Conservation (phyloP, 2,329 filamentous ascomycete genomes). For the Penicillium sp. region DNA sequence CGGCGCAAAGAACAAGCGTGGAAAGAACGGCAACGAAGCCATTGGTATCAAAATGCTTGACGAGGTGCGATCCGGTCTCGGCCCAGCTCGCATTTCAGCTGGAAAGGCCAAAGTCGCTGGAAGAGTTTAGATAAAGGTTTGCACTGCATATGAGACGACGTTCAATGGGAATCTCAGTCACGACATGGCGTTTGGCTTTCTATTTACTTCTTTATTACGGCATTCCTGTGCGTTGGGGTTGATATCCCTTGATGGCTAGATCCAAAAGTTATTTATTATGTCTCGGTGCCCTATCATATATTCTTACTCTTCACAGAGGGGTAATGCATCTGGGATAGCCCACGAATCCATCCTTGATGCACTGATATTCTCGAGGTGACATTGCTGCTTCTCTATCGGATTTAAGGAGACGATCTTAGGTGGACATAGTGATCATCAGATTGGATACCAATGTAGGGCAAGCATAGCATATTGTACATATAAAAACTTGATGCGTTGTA, state of each 20-base stretch:
- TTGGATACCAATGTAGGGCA: too few relatives aligned
- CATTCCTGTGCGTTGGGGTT: conserved; percentile 20
- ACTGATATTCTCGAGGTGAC: background rate
- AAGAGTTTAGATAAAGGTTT: conserved; percentile 29
- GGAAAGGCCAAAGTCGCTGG: conserved; percentile 27
- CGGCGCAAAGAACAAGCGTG: conserved; percentile 54
- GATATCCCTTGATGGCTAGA: conserved; percentile 18
- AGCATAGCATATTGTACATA: too few relatives aligned
- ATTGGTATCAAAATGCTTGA: conserved; percentile 86
- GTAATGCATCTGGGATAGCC: conserved; percentile 6
- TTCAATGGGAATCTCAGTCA: conserved; percentile 23
- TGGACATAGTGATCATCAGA: too few relatives aligned
- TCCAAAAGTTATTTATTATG: conserved; percentile 21
- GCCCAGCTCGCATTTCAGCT: conserved; percentile 64
- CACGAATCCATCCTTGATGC: conserved; percentile 12
- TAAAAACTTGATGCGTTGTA: background rate
- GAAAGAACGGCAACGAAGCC: conserved; percentile 78
- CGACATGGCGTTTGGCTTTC: conserved; percentile 26
- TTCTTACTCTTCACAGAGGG: conserved; percentile 9
- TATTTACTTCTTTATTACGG: conserved; percentile 16
- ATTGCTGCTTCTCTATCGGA: conserved; percentile 5
- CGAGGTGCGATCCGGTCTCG: conserved; percentile 77
- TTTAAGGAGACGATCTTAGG: too few relatives aligned
- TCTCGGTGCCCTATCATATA: conserved; percentile 1
- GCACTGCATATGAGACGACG: conserved; percentile 24